phyloP scores from a whole-genome alignment of 202 grass and related monocot genomes.

The Carex arenaria region DNA sequence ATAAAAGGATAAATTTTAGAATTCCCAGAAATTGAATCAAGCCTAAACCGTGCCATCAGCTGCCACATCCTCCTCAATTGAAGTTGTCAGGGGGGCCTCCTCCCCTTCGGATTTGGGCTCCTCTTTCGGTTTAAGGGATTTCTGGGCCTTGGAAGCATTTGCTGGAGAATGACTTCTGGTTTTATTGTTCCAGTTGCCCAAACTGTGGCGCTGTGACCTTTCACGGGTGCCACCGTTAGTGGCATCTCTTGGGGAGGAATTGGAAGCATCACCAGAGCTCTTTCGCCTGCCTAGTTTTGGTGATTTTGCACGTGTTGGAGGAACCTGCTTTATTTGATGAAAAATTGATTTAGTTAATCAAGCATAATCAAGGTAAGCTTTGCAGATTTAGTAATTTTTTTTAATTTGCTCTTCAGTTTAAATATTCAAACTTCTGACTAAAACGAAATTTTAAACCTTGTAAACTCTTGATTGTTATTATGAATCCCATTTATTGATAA shows the following conservation, averaged over 20 bases:
- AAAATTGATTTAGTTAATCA: background rate
- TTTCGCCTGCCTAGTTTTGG: constrained; percentile 47
- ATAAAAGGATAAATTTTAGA: background rate
- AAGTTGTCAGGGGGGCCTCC: background rate
- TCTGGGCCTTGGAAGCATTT: constrained; percentile 8
- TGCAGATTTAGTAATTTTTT: background rate
- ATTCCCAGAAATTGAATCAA: constrained; percentile 10
- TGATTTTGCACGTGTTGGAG: constrained; percentile 46
- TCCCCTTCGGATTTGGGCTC: constrained; percentile 19
- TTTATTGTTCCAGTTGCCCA: constrained; percentile 15
- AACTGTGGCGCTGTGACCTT: constrained; percentile 27
- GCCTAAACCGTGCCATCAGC: constrained; percentile 6
- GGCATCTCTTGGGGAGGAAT: background rate
- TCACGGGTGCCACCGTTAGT: background rate
- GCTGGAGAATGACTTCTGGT: constrained; percentile 36
- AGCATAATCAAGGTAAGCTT: background rate
- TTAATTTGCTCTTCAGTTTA: background rate
- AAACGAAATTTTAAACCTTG: background rate
- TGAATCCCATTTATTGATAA: background rate
- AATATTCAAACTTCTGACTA: background rate
- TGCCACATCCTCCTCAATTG: background rate
- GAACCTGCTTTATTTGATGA: constrained; percentile 20
- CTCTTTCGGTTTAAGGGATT: constrained; percentile 36
- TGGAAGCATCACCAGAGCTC: constrained; percentile 24
- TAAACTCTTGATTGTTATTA: background rate